A percentile compares a stretch with the other conserved stretches of the same genome.
Conservation (phyloP, 345 rosid species). For the Raphanus sativus region DNA sequence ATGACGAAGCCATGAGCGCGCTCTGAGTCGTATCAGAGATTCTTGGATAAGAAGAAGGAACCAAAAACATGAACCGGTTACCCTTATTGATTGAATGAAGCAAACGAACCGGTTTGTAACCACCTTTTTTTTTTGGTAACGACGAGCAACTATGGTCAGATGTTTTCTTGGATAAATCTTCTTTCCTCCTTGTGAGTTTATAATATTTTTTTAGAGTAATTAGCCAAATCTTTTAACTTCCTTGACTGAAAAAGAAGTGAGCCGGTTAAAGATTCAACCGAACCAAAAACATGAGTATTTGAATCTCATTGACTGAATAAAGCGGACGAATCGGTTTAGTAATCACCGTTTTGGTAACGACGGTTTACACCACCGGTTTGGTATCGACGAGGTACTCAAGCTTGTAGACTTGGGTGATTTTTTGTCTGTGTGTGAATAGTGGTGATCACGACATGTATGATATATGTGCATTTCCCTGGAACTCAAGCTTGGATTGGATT, state of each 20-base stretch:
- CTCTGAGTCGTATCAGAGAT: neutral
- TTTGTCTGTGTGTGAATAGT: constrained; percentile 30
- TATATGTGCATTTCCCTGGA: constrained; percentile 42
- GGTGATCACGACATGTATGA: constrained; percentile 57
- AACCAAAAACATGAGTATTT: neutral
- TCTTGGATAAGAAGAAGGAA: neutral
- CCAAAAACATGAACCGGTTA: neutral
- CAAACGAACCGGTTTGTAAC: neutral
- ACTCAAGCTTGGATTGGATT: constrained; percentile 70
- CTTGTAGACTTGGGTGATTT: neutral
- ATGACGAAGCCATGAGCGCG: neutral
- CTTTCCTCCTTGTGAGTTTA: neutral
- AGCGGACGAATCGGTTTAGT: neutral
- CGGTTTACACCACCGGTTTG: neutral
- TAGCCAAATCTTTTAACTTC: neutral
- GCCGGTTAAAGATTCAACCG: neutral
- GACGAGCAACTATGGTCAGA: no score
- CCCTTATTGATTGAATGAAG: neutral
- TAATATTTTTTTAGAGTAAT: no score
- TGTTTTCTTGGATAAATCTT: neutral
- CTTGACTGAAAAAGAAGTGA: neutral
- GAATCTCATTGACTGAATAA: neutral
- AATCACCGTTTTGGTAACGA: neutral
- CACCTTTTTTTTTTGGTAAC: no score
- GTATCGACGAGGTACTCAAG: neutral